Conservation (phyloP, 1,284 basidiomycete genomes). For the Laetiporus sulphureus region DNA sequence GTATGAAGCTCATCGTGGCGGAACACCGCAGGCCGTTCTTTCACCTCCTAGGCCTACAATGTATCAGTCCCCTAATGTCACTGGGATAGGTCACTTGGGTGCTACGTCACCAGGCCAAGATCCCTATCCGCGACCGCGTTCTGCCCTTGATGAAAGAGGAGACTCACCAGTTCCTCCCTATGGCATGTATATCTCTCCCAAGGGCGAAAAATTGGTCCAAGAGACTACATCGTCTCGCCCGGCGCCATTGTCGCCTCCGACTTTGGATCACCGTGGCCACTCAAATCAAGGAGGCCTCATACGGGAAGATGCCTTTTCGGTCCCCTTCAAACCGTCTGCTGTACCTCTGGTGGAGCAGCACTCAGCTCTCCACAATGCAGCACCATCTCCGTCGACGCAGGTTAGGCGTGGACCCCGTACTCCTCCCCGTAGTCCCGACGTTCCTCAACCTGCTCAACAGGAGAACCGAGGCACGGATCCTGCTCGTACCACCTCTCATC, state of each 20-base stretch:
- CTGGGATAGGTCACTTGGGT: background rate
- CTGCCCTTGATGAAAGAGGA: slow-evolving; percentile 47
- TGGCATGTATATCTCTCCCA: no score
- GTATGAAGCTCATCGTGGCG: slow-evolving; percentile 28
- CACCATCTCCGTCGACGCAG: slow-evolving; percentile 1
- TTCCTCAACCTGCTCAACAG: background rate
- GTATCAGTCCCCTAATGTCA: no score
- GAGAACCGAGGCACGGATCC: background rate
- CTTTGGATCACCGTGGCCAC: no score
- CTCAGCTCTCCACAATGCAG: slow-evolving; percentile 2
- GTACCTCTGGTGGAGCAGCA: slow-evolving; percentile 7
- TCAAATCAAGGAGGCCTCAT: background rate
- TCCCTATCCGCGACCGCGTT: slow-evolving; percentile 51
- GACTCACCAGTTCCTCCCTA: no score
- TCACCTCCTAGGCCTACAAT: no score
- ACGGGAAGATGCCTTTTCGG: slow-evolving; percentile 6
- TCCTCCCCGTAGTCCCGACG: slow-evolving; percentile 50
- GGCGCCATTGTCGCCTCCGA: background rate
- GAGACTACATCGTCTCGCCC: slow-evolving; percentile 20
- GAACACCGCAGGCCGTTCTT: no score
- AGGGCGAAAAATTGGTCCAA: no score
- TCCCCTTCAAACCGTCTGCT: slow-evolving; percentile 1
- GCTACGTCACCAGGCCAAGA: slow-evolving; percentile 29
- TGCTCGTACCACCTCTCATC: background rate
- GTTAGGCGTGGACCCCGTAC: slow-evolving; percentile 19